A percentile compares a stretch with the other conserved stretches of the same genome.
Conservation (phyloP, 1,284 basidiomycete genomes). For the Apiotrichum sp. region DNA sequence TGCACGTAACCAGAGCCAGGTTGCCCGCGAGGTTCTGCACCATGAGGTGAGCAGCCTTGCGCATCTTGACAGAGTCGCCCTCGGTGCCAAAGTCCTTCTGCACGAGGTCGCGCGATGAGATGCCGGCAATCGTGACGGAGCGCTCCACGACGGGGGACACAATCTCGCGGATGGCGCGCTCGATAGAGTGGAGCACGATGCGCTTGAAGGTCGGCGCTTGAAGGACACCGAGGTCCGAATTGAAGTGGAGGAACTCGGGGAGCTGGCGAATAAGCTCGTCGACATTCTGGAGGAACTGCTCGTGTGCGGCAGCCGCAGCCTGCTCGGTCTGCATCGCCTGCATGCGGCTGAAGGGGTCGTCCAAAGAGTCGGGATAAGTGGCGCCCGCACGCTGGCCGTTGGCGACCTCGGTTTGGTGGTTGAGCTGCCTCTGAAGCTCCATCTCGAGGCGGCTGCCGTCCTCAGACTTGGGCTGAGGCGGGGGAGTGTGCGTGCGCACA, state of each 20-base stretch:
- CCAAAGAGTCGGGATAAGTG: constrained; percentile 20
- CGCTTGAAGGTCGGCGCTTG: constrained; percentile 78
- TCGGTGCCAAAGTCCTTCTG: constrained; percentile 97
- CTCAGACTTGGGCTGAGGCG: constrained; percentile 38
- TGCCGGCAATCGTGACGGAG: constrained; percentile 98
- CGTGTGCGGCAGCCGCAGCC: constrained; percentile 45
- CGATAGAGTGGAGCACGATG: constrained; percentile 83
- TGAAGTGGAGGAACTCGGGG: constrained; percentile 71
- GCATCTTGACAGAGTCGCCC: constrained; percentile 80
- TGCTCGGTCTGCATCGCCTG: constrained; percentile 43
- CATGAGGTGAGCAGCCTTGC: constrained; percentile 91
- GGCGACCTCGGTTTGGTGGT: constrained; percentile 18
- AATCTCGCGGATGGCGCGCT: constrained; percentile 94
- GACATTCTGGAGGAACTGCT: constrained; percentile 43
- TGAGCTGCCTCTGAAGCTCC: constrained; percentile 37
- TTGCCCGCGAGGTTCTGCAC: constrained; percentile 95
- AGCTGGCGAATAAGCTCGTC: constrained; percentile 63
- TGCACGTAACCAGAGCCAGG: constrained; percentile 95
- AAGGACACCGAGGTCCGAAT: constrained; percentile 55
- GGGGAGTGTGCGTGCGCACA: constrained; percentile 50
- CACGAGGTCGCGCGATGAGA: constrained; percentile 92
- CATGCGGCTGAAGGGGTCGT: constrained; percentile 38
- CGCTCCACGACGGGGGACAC: constrained; percentile 93
- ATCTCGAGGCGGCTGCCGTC: constrained; percentile 36
- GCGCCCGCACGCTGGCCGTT: constrained; percentile 22